Evolutionary conservation across 2,329 filamentous ascomycete genomes (phyloP), one percentile per base, ranked within the genome.

Genomic region (Zymoseptoria crescenta): DNA sequence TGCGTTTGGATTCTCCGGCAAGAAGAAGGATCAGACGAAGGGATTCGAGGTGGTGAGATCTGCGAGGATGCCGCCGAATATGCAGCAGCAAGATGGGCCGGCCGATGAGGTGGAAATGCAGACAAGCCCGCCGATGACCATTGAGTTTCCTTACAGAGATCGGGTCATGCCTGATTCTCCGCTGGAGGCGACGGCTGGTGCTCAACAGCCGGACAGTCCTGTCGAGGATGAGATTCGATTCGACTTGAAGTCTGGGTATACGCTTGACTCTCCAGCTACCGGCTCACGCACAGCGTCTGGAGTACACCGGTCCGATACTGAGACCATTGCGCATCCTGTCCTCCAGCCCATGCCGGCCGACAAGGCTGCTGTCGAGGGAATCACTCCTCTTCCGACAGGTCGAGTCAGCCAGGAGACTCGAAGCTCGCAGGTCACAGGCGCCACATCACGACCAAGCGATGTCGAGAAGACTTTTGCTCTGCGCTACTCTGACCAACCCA

Each of bases 11-110:
- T 62, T 67, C 9, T 66, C 65, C 52, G 87, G 86, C 10, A 88
- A 87, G 16, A 91, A 86, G 6, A 96, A 96, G 71, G 93, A 96
- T 65, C 96, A 95, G 74, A 66, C 61, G 28, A 97, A 97, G 74
- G 94, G 94, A 0, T 99, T 99, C 66, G 94, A 97, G 73, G 94
- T 99, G 4, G 93, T 99, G 16, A 81, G 94, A 68, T 96, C 92
- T 71, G 84, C 91, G 7, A 84, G 92, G 57, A 91, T 94, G 78
- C 91, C 91, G 8, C 75, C 74, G 2, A 87, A 88, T 6, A 86
- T 87, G 59, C 88, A 91, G n/a, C 63, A 63, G 16, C 61, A 60
- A 8, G 84, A 83, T 49, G 80, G 87, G 59, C 51, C 51, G n/a
- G 88, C 89, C 55, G 82, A 72, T 29, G 67, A 68, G 16, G 61